A percentile compares a stretch with the other conserved stretches of the same genome.
phyloP scores from a whole-genome alignment of 495 filamentous ascomycete species.

The Oidiodendron maius region DNA sequence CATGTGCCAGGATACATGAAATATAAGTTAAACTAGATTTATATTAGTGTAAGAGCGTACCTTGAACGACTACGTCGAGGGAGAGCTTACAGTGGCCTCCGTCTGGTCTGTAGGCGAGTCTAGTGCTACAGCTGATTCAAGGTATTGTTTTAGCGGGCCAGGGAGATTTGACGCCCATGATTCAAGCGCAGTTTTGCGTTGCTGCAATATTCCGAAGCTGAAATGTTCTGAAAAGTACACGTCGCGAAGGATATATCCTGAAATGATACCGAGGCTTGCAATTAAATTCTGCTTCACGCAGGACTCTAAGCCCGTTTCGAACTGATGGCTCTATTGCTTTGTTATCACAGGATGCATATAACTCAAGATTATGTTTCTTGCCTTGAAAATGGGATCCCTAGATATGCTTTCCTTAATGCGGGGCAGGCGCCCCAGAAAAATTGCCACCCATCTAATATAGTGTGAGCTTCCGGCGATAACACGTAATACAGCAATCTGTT shows the following conservation, averaged over 20 bases:
- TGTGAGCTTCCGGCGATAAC: constrained; percentile 4
- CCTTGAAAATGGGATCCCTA: constrained; percentile 16
- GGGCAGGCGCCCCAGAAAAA: constrained; percentile 14
- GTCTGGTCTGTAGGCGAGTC: constrained; percentile 10
- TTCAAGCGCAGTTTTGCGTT: constrained; percentile 12
- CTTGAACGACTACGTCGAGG: neutral
- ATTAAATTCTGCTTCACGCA: constrained; percentile 6
- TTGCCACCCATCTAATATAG: constrained; percentile 10
- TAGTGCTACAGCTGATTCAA: constrained; percentile 3
- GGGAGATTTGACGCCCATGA: constrained; percentile 5
- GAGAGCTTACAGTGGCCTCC: constrained; percentile 11
- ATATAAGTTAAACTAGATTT: constrained; percentile 12
- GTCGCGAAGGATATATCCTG: constrained; percentile 13
- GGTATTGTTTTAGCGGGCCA: constrained; percentile 7
- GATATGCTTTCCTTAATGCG: constrained; percentile 15
- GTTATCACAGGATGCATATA: constrained; percentile 4
- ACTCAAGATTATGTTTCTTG: constrained; percentile 1
- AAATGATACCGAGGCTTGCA: constrained; percentile 10
- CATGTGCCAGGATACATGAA: constrained; percentile 14
- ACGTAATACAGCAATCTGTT: neutral
- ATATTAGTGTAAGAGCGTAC: constrained; percentile 4
- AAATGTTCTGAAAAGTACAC: constrained; percentile 12
- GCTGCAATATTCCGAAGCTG: constrained; percentile 7
- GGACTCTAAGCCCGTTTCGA: neutral
- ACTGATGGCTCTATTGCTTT: constrained; percentile 6